phyloP scores from a whole-genome alignment of 768 basidiomycete species.

The Macrolepiota dolichaula region DNA sequence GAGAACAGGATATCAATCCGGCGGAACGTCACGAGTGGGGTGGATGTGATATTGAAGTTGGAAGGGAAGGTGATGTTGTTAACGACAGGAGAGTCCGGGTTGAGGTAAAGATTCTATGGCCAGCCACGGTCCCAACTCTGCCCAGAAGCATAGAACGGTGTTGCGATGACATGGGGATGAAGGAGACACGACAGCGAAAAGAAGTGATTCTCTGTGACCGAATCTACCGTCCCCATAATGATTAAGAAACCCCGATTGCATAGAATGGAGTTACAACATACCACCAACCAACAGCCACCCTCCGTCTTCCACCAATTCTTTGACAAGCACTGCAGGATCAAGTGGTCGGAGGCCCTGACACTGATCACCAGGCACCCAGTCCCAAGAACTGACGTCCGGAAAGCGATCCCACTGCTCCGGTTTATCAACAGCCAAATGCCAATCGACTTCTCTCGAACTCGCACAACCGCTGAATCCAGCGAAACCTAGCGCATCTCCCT shows the following conservation, averaged over 20 bases:
- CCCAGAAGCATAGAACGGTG: conserved; percentile 54
- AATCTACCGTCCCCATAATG: conserved; percentile 36
- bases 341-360: conserved; percentile 42
- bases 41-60: conserved; percentile 50
- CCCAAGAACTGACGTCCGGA: conserved; percentile 47
- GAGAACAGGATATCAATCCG: conserved; percentile 59
- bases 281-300: conserved; percentile 70
- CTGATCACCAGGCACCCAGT: conserved; percentile 45
- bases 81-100: conserved; percentile 49
- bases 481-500: conserved; percentile 45
- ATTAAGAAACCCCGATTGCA: background rate
- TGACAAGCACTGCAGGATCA: conserved; percentile 40
- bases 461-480: conserved; percentile 64
- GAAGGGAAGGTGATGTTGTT: conserved; percentile 40
- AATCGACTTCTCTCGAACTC: conserved; percentile 56
- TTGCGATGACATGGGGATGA: conserved; percentile 64
- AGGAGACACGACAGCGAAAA: conserved; percentile 68
- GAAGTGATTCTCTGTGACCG: conserved; percentile 71
- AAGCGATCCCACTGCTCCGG: conserved; percentile 47
- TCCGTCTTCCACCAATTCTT: conserved; percentile 61
- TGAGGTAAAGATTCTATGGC: conserved; percentile 63
- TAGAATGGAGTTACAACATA: conserved; percentile 18
- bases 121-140: conserved; percentile 59
- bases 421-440: conserved; percentile 60
- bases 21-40: conserved; percentile 64